Base-by-base conservation (phyloP, 2,329 filamentous ascomycete species). In the Calonectria leucothoes region DNA sequence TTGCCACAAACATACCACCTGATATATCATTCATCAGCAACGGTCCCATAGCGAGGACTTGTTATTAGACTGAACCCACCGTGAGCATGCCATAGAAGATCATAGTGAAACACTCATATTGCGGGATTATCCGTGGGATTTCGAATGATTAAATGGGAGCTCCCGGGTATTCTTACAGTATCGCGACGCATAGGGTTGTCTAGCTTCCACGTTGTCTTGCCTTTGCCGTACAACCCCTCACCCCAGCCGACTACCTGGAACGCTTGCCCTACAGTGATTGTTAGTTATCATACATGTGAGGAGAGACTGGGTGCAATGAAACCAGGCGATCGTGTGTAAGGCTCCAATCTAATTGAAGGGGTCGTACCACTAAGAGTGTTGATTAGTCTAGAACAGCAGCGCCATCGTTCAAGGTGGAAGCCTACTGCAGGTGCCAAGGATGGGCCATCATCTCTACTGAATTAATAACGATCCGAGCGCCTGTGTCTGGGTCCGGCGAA, bases 61-160 rank as follows among this genome's bases (percentile, higher is more conserved):
- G 45, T 15, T 6, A 49, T 10, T n/a, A 70, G n/a, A n/a, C n/a
- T n/a, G n/a, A 45, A n/a, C n/a, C 15, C 23, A 71, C 69, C 69
- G 35, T 89, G 87, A 0, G 84, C 83, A 78, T 90, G 88, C 88
- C 88, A 90, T 4, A 85, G 82, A 70, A 89, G 85, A 76, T 90
- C 88, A 72, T 88, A 90, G 77, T 90, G 88, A 25, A 90, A 85
- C 1, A 86, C 85, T 88, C 88, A 90, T 6, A 87, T 77, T 3
- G 88, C 88, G 3, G 88, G 85, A 78, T 89, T 90, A 72, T 90
- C 88, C 1, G 87, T 84, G 20, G 87, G 80, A 37, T 90, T 85
- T 69, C 88, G 81, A 29, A 90, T 78, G 27, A 87, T 77, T 1
- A 86, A 79, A 86, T 87, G 89, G 1, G 87, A 87, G 66, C 85